Evolutionary conservation across 2,329 filamentous ascomycete genomes (phyloP).

Genomic region (Gaeumannomyces sp.): DNA sequence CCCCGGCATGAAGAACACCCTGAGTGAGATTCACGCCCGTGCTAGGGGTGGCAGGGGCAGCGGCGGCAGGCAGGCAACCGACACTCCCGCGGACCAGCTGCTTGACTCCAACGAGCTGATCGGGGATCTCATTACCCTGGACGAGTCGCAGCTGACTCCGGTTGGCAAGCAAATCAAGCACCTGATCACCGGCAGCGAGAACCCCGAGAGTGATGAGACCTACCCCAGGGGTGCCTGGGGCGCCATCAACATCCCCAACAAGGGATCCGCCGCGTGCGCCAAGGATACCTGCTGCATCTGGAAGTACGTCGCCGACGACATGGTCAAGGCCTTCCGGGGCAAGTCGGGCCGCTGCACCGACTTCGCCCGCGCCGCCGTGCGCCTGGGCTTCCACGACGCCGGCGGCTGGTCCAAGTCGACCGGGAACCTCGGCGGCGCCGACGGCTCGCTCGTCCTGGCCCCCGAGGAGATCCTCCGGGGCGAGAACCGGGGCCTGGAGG

Average conservation of each 20-base stretch:
- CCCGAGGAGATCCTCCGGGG: constrained; percentile 30
- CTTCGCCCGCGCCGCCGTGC: constrained; percentile 36
- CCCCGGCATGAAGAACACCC: constrained; percentile 2
- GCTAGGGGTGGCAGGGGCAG: not conserved
- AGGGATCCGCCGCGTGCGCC: constrained; percentile 20
- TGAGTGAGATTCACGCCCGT: not conserved
- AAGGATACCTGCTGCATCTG: constrained; percentile 30
- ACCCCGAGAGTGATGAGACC: constrained; percentile 19
- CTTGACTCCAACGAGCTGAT: constrained; percentile 18
- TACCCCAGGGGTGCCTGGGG: constrained; percentile 10
- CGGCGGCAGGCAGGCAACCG: not conserved
- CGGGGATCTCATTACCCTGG: constrained; percentile 31
- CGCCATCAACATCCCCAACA: not conserved
- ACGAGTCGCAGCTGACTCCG: constrained; percentile 24
- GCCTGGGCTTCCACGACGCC: constrained; percentile 42
- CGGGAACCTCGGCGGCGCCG: constrained; percentile 29
- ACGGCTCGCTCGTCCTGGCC: constrained; percentile 37
- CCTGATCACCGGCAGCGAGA: constrained; percentile 26
- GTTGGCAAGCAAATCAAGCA: constrained; percentile 31
- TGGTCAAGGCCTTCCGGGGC: constrained; percentile 28
- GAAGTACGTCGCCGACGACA: constrained; percentile 30
- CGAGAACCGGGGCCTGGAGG: constrained; percentile 41
- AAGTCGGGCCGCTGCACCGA: constrained; percentile 29
- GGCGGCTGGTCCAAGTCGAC: constrained; percentile 32
- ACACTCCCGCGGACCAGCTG: not conserved